Evolutionary conservation across 306 rosid species (phyloP), one percentile per base, ranked within the genome.

Genomic region (Styphnolobium japonicum): DNA sequence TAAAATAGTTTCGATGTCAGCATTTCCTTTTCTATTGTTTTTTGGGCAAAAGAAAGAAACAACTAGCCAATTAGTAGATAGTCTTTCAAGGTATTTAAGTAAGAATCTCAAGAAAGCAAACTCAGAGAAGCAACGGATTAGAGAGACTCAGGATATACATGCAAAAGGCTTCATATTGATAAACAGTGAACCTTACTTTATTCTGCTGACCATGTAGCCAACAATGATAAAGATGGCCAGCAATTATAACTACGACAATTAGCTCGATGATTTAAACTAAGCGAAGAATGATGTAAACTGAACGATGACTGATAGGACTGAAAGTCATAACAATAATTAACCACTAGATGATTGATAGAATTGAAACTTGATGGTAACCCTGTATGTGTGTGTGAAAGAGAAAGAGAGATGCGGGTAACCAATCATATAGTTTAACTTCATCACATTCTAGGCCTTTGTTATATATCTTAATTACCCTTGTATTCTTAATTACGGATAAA

Each of bases 181-280:
- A 48, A 43, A 67, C 64, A 81, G 76, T 66, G 39, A 73, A 43
- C 6, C 56, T 62, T 65, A 73, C 80, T 68, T 75, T 73, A 57
- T 74, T 65, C 5, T 75, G 85, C 58, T 68, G 27, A 67, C 49
- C 66, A 11, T 49, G 67, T 75, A 48, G 85, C 73, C 67, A 82
- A 69, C 85, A 68, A 68, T 31, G 85, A 82, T 36, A 76, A 49
- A 60, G 74, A 82, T 82, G 82, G 73, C 12, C 27, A 69, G 81
- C 67, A 69, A 82, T 68, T 82, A 82, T 76, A 61, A 46, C 25
- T 49, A 7, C 69, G 71, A n/a, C 75, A 69, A 69, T 60, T 76
- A 82, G 55, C 55, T 70, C 36, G 67, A 52, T 55, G 61, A 62
- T 77, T 40, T 64, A 63, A 70, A 42, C 55, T 37, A 61, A 49